These are phyloP conservation scores for Talaromyces trachyspermus DNA, from an alignment of 495 filamentous ascomycete species.

Conservation along the genomic window DNA sequence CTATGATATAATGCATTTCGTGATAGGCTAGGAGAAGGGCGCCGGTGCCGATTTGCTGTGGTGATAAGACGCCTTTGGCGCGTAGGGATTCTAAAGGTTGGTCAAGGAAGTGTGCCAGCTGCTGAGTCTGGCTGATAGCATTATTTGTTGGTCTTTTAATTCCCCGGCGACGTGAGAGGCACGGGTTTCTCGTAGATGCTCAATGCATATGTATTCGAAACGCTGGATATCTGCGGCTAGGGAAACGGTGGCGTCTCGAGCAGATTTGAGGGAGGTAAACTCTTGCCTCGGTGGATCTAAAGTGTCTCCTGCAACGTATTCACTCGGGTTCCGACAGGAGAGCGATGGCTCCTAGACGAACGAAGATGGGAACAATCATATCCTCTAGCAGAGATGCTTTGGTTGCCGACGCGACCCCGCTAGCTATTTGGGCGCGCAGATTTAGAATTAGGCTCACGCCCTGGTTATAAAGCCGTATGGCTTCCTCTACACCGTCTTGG, in stretches of 20 bases:
- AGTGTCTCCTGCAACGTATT: background rate
- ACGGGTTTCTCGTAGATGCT: slow-evolving; percentile 9
- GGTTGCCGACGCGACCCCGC: slow-evolving; percentile 9
- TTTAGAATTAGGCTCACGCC: slow-evolving; percentile 26
- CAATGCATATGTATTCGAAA: slow-evolving; percentile 16
- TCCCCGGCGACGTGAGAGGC: slow-evolving; percentile 7
- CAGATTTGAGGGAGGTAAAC: slow-evolving; percentile 23
- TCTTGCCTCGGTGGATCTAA: background rate
- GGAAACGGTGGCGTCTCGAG: slow-evolving; percentile 25
- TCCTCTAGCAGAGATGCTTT: slow-evolving; percentile 20
- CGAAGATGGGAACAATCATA: slow-evolving; percentile 31
- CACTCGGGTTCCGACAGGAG: slow-evolving; percentile 7
- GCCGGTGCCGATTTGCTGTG: slow-evolving; percentile 10
- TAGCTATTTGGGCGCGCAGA: slow-evolving; percentile 20
- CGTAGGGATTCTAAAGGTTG: slow-evolving; percentile 11
- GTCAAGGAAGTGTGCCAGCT: slow-evolving; percentile 21
- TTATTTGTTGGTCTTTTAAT: slow-evolving; percentile 7
- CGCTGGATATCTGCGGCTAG: slow-evolving; percentile 16
- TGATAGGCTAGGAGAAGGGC: slow-evolving; percentile 21
- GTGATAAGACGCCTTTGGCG: slow-evolving; percentile 7
- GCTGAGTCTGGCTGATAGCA: slow-evolving; percentile 6
- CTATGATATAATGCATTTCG: slow-evolving; percentile 18
- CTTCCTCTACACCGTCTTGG: slow-evolving; percentile 27
- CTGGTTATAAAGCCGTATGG: slow-evolving; percentile 27
- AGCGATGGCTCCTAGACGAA: slow-evolving; percentile 23